phyloP scores from a whole-genome alignment of 345 rosid genomes.

The Microthlaspi erraticum region DNA sequence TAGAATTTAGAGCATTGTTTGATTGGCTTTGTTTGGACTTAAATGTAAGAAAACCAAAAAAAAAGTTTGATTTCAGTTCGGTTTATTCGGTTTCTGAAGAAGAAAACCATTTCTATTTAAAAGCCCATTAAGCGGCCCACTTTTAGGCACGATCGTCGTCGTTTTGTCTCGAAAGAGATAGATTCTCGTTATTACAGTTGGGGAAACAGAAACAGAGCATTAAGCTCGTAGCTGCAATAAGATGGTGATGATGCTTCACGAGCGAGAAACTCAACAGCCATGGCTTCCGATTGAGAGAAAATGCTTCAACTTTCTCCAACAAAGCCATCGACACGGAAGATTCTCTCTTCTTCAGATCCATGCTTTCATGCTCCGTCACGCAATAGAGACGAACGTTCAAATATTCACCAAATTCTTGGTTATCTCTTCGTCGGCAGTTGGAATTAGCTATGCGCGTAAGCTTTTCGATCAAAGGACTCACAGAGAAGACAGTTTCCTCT shows the following conservation, averaged over 20 bases:
- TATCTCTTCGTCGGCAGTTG: constrained; percentile 46
- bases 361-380: constrained; percentile 65
- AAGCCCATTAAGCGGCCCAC: not conserved
- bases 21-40: no score
- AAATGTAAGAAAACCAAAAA: no score
- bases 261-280: constrained; percentile 35
- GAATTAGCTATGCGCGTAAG: constrained; percentile 56
- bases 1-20: no score
- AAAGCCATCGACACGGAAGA: constrained; percentile 37
- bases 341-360: constrained; percentile 60
- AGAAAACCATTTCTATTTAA: no score
- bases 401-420: constrained; percentile 64
- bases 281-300: constrained; percentile 64
- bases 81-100: no score
- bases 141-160: not conserved
- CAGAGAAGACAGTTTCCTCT: constrained; percentile 61
- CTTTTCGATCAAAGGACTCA: constrained; percentile 60
- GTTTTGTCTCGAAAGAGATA: not conserved
- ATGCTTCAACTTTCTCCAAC: constrained; percentile 61
- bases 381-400: constrained; percentile 60
- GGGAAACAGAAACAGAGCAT: not conserved
- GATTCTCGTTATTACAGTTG: constrained; percentile 3
- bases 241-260: constrained; percentile 2
- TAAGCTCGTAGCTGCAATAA: constrained; percentile 3
- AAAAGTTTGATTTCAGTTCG: no score